Conservation (phyloP, 352 stramenopile genomes). For the Globisporangium perplexum region DNA sequence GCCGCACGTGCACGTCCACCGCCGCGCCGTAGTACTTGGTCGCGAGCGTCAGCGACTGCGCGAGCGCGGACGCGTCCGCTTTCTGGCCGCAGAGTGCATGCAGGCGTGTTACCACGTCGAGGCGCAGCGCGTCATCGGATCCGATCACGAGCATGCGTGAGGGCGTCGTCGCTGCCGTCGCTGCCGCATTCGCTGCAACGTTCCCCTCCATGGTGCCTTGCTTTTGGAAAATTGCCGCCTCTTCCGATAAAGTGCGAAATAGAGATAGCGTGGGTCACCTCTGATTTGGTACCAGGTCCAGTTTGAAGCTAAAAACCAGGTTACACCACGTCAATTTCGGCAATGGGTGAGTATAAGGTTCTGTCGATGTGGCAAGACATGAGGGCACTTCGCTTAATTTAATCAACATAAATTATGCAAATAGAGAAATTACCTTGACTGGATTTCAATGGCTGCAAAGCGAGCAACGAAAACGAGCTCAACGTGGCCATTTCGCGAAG, state of each 20-base stretch:
- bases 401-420: no score
- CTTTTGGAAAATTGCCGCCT: neutral
- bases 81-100: slow-evolving; percentile 25
- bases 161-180: neutral
- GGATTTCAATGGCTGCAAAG: no score
- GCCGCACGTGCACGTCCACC: slow-evolving; percentile 47
- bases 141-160: slow-evolving; percentile 39
- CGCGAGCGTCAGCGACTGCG: slow-evolving; percentile 29
- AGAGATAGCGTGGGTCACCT: no score
- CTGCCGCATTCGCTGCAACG: no score
- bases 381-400: no score
- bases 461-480: no score
- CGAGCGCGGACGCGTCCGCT: neutral
- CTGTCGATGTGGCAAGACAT: neutral
- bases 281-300: no score
- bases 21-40: slow-evolving; percentile 70
- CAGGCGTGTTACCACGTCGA: slow-evolving; percentile 21
- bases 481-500: no score
- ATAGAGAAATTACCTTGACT: no score
- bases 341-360: no score
- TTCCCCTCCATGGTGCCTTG: neutral
- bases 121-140: slow-evolving; percentile 18
- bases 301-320: no score
- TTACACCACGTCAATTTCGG: no score
- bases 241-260: neutral